Conservation (phyloP, 176 grass and related monocot genomes). For the Puccinellia tenuiflora region DNA sequence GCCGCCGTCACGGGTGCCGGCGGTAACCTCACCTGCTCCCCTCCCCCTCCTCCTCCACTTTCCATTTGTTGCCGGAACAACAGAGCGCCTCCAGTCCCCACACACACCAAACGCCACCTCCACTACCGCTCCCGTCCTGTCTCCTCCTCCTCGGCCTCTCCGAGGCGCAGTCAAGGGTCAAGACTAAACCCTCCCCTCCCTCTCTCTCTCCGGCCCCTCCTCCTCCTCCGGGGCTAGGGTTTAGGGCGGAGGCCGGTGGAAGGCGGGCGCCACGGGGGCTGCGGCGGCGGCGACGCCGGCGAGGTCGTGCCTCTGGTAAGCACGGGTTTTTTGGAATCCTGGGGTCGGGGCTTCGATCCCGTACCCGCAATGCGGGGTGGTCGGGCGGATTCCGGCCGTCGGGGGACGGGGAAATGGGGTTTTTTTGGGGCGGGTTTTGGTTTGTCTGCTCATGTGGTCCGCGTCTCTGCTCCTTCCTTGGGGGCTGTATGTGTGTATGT, state of each 20-base stretch:
- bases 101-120: neutral
- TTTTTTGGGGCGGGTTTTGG: neutral
- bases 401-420: neutral
- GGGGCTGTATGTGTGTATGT: too few species aligned
- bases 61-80: neutral
- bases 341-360: neutral
- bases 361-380: conserved; percentile 3
- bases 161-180: neutral
- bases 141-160: conserved; percentile 24
- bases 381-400: neutral
- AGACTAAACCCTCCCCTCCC: neutral
- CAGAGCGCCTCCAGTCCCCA: neutral
- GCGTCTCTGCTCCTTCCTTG: too few species aligned
- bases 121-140: too few species aligned
- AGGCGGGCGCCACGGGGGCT: neutral
- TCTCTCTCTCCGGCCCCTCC: neutral
- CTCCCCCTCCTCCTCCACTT: neutral
- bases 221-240: conserved; percentile 23
- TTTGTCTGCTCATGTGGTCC: too few species aligned
- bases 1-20: neutral
- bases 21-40: conserved; percentile 10
- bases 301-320: conserved; percentile 11
- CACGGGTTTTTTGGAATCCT: neutral
- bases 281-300: neutral
- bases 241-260: neutral